Evolutionary conservation across 306 rosid genomes (phyloP).

Genomic region (Ammopiptanthus mongolicus): DNA sequence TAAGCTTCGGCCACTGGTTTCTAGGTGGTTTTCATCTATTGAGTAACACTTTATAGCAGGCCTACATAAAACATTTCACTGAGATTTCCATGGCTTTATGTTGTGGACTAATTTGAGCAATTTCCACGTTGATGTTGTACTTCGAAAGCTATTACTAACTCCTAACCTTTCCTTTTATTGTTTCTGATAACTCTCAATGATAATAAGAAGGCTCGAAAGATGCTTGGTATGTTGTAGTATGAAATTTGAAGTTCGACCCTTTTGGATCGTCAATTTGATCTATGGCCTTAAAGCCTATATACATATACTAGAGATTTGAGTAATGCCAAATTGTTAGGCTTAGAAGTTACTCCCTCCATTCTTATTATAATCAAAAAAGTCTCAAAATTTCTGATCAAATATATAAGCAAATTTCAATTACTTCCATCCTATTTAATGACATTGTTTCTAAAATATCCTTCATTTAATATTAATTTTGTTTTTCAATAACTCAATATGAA

Average conservation of each 20-base stretch:
- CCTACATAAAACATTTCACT: background rate
- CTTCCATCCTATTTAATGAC: no score
- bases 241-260: background rate
- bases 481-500: no score
- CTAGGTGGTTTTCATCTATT: no score
- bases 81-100: background rate
- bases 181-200: background rate
- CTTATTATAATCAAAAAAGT: no score
- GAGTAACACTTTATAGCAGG: background rate
- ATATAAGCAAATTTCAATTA: no score
- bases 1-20: no score
- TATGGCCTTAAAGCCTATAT: background rate
- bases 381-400: no score
- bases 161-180: background rate
- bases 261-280: background rate
- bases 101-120: background rate
- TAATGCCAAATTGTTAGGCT: conserved; percentile 11
- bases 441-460: no score
- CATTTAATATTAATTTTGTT: no score
- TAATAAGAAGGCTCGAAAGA: background rate
- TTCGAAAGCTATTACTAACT: background rate
- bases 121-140: background rate
- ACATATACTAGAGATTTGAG: background rate
- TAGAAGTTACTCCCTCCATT: no score
- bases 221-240: background rate